A percentile compares a stretch with the other conserved stretches of the same genome.
Conservation (phyloP, 1,284 basidiomycete genomes). For the Vanrija sp. region DNA sequence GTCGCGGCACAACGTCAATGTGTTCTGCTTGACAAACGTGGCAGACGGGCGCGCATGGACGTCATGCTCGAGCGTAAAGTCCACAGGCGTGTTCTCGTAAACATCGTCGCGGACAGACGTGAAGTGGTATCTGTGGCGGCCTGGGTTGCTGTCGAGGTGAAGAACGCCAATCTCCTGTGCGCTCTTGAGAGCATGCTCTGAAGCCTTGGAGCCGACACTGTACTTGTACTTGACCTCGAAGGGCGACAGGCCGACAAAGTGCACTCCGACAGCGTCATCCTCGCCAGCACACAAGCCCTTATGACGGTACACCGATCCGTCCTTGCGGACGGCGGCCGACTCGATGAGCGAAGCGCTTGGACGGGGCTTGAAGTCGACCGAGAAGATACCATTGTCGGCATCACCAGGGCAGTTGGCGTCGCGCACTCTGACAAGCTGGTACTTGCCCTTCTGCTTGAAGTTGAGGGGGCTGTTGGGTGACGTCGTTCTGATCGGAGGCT, state of each 20-base stretch:
- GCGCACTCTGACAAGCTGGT: slow-evolving; percentile 58
- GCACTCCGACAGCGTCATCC: slow-evolving; percentile 73
- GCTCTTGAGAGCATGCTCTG: slow-evolving; percentile 70
- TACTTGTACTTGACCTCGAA: slow-evolving; percentile 65
- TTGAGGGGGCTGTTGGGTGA: slow-evolving; percentile 68
- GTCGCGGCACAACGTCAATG: slow-evolving; percentile 68
- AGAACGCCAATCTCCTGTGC: slow-evolving; percentile 77
- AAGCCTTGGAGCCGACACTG: slow-evolving; percentile 54
- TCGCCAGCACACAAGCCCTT: slow-evolving; percentile 74
- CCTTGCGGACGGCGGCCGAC: slow-evolving; percentile 51
- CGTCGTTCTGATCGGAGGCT: slow-evolving; percentile 54
- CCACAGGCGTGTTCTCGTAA: slow-evolving; percentile 56
- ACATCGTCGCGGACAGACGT: slow-evolving; percentile 79
- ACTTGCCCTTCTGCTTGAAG: slow-evolving; percentile 68
- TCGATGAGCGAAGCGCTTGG: slow-evolving; percentile 34
- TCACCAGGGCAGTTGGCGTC: slow-evolving; percentile 81
- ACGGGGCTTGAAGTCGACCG: slow-evolving; percentile 60
- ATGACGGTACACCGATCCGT: slow-evolving; percentile 63
- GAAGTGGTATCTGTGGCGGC: slow-evolving; percentile 82
- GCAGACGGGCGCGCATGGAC: slow-evolving; percentile 72
- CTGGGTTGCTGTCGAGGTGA: slow-evolving; percentile 74
- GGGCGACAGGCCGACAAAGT: slow-evolving; percentile 71
- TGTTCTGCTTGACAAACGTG: slow-evolving; percentile 64
- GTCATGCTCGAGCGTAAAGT: slow-evolving; percentile 70
- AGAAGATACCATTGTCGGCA: slow-evolving; percentile 51